phyloP scores from a whole-genome alignment of 1,139 yeast genomes.

The Saccharomycopsis phalli region DNA sequence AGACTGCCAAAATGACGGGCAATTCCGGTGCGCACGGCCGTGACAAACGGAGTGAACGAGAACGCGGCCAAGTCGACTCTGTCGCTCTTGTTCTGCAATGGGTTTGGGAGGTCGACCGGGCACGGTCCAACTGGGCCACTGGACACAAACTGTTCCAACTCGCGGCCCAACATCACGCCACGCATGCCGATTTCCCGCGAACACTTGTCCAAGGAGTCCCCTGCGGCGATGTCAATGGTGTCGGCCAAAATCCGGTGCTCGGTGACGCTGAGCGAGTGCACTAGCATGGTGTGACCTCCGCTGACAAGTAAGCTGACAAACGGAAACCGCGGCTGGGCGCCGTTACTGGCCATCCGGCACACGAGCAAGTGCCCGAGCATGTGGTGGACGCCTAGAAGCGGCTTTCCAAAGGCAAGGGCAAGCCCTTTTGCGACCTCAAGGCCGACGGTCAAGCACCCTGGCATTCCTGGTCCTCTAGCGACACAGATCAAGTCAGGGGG shows the following conservation, averaged over 20 bases:
- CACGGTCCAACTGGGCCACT: conserved; percentile 25
- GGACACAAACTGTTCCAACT: conserved; percentile 53
- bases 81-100: conserved; percentile 41
- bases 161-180: conserved; percentile 84
- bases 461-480: conserved; percentile 97
- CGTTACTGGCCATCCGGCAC: conserved; percentile 45
- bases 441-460: conserved; percentile 78
- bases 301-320: conserved; percentile 72
- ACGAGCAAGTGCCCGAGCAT: conserved; percentile 88
- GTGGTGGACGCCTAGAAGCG: conserved; percentile 87
- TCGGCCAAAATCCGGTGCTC: conserved; percentile 69
- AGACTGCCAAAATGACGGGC: conserved; percentile 20
- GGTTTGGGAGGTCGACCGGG: conserved; percentile 36
- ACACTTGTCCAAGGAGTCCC: conserved; percentile 90
- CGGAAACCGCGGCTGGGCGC: conserved; percentile 55
- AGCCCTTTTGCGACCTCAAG: conserved; percentile 81
- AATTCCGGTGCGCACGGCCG: conserved; percentile 38
- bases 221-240: conserved; percentile 84
- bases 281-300: conserved; percentile 95
- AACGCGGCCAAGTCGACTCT: conserved; percentile 42
- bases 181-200: conserved; percentile 73
- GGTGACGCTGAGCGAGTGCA: conserved; percentile 48
- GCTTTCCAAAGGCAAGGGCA: conserved; percentile 65
- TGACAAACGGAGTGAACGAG: conserved; percentile 73
- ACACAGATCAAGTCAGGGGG: conserved; percentile 74